These are phyloP conservation scores for Volvox africanus DNA, from an alignment of 139 green algal genomes.

Conservation along the genomic window DNA sequence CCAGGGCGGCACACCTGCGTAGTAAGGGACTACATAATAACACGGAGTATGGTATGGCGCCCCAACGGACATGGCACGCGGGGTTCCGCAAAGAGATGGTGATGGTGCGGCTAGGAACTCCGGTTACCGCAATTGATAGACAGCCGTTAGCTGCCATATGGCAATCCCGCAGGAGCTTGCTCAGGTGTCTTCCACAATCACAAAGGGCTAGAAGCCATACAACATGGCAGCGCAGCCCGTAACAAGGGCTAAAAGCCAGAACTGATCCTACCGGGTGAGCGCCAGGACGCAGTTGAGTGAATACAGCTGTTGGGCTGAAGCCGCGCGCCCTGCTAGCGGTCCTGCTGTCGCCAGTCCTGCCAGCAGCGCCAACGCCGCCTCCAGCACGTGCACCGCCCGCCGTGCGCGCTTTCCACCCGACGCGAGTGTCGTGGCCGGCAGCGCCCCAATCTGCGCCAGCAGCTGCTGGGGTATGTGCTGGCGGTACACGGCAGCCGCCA, in stretches of 20 bases:
- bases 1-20: slow-evolving; percentile 59
- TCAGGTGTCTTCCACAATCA: no score
- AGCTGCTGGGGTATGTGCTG: slow-evolving; percentile 67
- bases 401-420: slow-evolving; percentile 13
- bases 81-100: no score
- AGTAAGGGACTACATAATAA: neutral
- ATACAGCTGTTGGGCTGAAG: slow-evolving; percentile 71
- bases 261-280: slow-evolving; percentile 38
- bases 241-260: neutral
- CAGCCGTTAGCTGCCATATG: no score
- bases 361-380: slow-evolving; percentile 80
- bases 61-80: no score
- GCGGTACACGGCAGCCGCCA: slow-evolving; percentile 61
- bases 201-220: no score
- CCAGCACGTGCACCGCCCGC: slow-evolving; percentile 62
- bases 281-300: slow-evolving; percentile 62
- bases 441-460: slow-evolving; percentile 60
- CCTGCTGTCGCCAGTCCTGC: slow-evolving; percentile 67
- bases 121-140: no score
- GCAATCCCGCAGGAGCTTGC: no score
- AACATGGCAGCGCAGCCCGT: no score
- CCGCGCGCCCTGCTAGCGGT: slow-evolving; percentile 18
- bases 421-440: slow-evolving; percentile 45
- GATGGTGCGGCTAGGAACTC: no score
- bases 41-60: no score